A percentile compares a stretch with the other conserved stretches of the same genome.
phyloP scores from a whole-genome alignment of 2,329 filamentous ascomycete genomes.

The Sphaerulina vaccinii region DNA sequence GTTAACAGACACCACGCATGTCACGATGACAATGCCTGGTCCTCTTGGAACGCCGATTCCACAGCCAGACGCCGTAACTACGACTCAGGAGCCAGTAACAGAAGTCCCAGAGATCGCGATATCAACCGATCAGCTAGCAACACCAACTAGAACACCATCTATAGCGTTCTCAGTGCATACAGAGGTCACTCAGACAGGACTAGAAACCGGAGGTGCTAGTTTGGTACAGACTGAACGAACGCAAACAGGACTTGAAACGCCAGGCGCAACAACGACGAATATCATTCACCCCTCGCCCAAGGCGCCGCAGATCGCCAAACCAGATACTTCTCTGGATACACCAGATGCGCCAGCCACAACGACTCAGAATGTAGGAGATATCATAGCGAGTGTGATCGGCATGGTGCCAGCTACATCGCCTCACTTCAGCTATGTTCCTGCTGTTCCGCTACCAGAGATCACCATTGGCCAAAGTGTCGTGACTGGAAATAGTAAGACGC shows the following conservation, averaged over 20 bases:
- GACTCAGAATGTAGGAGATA: constrained; percentile 2
- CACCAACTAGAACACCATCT: too few relatives aligned
- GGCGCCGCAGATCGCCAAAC: constrained; percentile 1
- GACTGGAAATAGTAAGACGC: constrained; percentile 17
- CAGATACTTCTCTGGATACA: constrained; percentile 1
- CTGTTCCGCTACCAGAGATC: constrained; percentile 1
- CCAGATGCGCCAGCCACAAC: not conserved
- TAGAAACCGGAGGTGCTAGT: too few relatives aligned
- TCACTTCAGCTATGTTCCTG: not conserved
- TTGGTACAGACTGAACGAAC: not conserved
- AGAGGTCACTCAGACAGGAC: too few relatives aligned
- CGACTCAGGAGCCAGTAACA: not conserved
- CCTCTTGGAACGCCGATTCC: constrained; percentile 6
- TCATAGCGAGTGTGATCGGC: constrained; percentile 15
- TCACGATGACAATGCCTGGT: constrained; percentile 11
- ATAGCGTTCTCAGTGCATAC: too few relatives aligned
- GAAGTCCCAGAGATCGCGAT: too few relatives aligned
- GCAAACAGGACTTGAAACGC: not conserved
- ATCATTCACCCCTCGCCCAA: not conserved
- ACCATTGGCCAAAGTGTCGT: constrained; percentile 9
- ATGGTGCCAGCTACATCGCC: not conserved
- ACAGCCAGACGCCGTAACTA: not conserved
- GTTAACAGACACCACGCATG: constrained; percentile 11
- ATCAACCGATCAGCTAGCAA: too few relatives aligned
- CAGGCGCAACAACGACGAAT: not conserved